A percentile compares a stretch with the other conserved stretches of the same genome.
Conservation (phyloP, 768 basidiomycete species). For the Podaxis rugospora region DNA sequence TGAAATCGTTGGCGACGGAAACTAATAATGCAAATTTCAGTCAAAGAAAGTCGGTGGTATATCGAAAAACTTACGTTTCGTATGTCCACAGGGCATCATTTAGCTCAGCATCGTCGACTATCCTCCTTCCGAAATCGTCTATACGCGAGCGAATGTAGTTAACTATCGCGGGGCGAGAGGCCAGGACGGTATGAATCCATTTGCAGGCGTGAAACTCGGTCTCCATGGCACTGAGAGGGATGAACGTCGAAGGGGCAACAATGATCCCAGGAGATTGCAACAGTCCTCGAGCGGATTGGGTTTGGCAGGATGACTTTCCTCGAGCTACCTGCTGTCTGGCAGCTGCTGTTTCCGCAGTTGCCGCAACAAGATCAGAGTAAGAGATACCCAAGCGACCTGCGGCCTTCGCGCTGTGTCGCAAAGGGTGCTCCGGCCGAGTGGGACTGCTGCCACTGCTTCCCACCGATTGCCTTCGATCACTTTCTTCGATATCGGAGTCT, state of each 20-base stretch:
- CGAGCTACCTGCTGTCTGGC: background rate
- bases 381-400: slow-evolving; percentile 37
- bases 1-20: slow-evolving; percentile 66
- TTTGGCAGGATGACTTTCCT: background rate
- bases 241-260: slow-evolving; percentile 53
- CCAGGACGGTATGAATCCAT: slow-evolving; percentile 59
- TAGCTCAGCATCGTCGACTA: slow-evolving; percentile 33
- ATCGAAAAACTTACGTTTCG: slow-evolving; percentile 41
- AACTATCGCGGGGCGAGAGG: slow-evolving; percentile 53
- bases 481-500: background rate
- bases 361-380: slow-evolving; percentile 27
- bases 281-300: slow-evolving; percentile 10
- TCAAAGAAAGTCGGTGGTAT: background rate
- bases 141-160: slow-evolving; percentile 39
- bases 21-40: slow-evolving; percentile 33
- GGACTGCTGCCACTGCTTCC: background rate
- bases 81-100: slow-evolving; percentile 49
- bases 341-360: slow-evolving; percentile 27
- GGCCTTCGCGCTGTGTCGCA: slow-evolving; percentile 31
- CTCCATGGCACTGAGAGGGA: slow-evolving; percentile 53
- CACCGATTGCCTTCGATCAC: background rate
- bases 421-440: slow-evolving; percentile 9
- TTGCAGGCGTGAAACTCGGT: slow-evolving; percentile 76
- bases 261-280: slow-evolving; percentile 62
- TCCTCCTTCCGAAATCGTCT: slow-evolving; percentile 31